Base-by-base conservation (phyloP, 139 green algal species). In the Chlamydomonas sp. region DNA sequence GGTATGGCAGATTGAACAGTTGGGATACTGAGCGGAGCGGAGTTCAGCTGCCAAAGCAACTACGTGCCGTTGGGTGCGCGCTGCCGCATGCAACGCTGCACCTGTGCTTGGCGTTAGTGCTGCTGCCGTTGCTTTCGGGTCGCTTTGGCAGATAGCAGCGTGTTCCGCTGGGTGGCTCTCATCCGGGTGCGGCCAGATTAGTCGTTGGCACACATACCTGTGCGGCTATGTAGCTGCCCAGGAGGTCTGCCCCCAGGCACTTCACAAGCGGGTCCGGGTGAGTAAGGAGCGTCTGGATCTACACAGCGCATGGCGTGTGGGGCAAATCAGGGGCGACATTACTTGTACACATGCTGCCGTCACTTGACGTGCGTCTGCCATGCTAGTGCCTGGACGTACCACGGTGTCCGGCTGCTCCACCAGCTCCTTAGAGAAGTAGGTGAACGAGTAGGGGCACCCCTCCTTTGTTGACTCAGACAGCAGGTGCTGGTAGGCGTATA, bases 351-450 rank as follows among this genome's bases (percentile, higher is more conserved):
- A 87, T 60, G 49, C 3, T 15, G n/a, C 57, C 68, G 3, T 31
- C 18, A 10, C 57, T 49, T 74, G 69, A 7, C 6, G 80, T 78
- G 49, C 59, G n/a, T n/a, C n/a, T n/a, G n/a, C n/a, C n/a, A n/a
- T n/a, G n/a, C n/a, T n/a, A n/a, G n/a, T n/a, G n/a, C n/a, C 14
- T 5, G 63, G 83, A 20, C 76, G 66, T 87, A 95, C 91, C 89
- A 94, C 88, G 66, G 81, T 68, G 63, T 95, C 89, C 17, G 90
- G 88, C 72, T 90, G 79, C 17, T 92, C 85, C 1, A 95, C 86
- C 3, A 95, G 84, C 85, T 95, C 93, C 73, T 90, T 88, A 0
- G 89, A 77, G 61, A 94, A 94, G 69, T 92, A 94, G 86, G 9
- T 90, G 71, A 91, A 88, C 9, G 88, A 88, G 84, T 94, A 95